Conservation (phyloP, 495 filamentous ascomycete genomes). For the Aspergillus haitiensis region DNA sequence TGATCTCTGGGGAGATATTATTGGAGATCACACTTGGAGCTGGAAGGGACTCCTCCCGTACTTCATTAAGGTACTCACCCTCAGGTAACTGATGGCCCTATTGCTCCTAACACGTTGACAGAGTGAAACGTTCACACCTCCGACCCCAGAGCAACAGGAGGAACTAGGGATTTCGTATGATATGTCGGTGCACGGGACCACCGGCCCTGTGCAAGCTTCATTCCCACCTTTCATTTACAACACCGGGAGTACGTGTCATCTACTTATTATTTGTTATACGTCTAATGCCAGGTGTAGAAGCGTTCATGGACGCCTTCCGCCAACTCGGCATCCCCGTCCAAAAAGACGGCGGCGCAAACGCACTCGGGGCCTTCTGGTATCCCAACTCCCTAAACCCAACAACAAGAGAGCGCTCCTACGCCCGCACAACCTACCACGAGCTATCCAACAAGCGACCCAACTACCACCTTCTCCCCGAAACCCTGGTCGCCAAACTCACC, state of each 20-base stretch:
- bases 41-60: constrained; percentile 12
- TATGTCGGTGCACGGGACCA: neutral
- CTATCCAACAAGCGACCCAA: neutral
- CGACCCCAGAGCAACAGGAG: constrained; percentile 2
- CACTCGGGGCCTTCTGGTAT: constrained; percentile 6
- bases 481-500: constrained; percentile 5
- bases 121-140: constrained; percentile 11
- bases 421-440: constrained; percentile 7
- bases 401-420: constrained; percentile 1
- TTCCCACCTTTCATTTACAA: constrained; percentile 7
- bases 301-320: neutral
- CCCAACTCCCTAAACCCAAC: constrained; percentile 7
- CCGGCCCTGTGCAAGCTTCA: constrained; percentile 2
- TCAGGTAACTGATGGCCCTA: no score
- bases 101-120: no score
- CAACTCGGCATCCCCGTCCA: constrained; percentile 9
- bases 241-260: constrained; percentile 1
- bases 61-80: constrained; percentile 10
- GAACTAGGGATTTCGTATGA: constrained; percentile 9
- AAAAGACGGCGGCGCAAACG: constrained; percentile 5
- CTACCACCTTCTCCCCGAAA: constrained; percentile 3
- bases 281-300: neutral
- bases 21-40: constrained; percentile 2
- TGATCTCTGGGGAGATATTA: constrained; percentile 11
- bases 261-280: neutral